Conservation (phyloP, 768 basidiomycete genomes). For the Ramaria rubella region DNA sequence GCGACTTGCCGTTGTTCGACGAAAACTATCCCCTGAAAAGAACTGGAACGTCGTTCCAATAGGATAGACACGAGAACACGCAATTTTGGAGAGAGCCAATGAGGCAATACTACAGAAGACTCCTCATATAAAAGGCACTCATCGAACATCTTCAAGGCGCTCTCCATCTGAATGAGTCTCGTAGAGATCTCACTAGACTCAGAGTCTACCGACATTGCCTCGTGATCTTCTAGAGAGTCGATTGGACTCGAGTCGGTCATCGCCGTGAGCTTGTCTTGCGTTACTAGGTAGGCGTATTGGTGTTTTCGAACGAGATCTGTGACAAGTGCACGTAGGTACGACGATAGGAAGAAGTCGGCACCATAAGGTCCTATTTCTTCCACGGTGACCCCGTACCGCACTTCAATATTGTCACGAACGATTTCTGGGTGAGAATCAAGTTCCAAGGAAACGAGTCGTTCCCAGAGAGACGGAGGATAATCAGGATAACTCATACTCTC, state of each 20-base stretch:
- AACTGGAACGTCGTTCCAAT: conserved; percentile 40
- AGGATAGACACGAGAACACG: conserved; percentile 55
- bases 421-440: conserved; percentile 34
- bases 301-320: conserved; percentile 50
- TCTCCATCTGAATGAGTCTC: not conserved
- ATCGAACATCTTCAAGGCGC: not conserved
- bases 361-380: conserved; percentile 65
- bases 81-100: conserved; percentile 73
- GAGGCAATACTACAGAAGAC: conserved; percentile 39
- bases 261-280: not conserved
- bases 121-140: conserved; percentile 24
- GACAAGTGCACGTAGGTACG: conserved; percentile 30
- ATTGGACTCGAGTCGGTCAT: not conserved
- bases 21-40: conserved; percentile 81
- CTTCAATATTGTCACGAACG: conserved; percentile 53
- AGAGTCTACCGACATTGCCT: not conserved
- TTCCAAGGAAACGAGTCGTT: conserved; percentile 37
- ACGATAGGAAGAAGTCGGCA: conserved; percentile 53
- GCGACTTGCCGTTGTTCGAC: conserved; percentile 83
- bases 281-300: conserved; percentile 19
- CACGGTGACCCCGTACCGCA: conserved; percentile 55
- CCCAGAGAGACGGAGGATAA: conserved; percentile 54
- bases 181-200: not conserved
- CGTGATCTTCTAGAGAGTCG: not conserved
- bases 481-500: conserved; percentile 44